Evolutionary conservation across 2,329 filamentous ascomycete species (phyloP), one percentile per base, ranked within the genome.

Genomic region (Tolypocladium amazonense): DNA sequence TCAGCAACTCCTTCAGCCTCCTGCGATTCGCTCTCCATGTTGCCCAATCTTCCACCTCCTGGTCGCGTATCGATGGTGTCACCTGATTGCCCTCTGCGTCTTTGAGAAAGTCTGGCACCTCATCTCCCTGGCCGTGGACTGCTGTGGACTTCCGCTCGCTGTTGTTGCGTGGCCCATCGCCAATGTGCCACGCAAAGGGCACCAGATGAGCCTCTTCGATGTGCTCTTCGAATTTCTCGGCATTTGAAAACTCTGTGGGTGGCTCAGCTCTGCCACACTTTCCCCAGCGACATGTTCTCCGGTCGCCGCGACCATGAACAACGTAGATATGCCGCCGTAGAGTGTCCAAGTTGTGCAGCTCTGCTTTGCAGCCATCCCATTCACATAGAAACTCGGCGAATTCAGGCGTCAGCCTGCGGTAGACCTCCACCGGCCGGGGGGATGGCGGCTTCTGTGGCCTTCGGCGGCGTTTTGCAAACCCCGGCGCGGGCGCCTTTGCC

Each of bases 271-370:
- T 50, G 0, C 58, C 65, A 60, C 74, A 76, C 9, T 67, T 67
- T 9, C 66, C 69, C 74, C 74, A 76, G 0, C 60, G 60, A 52
- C 73, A 76, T 37, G 59, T 43, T 23, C 55, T 38, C 14, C 55
- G n/a, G 2, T 50, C 30, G 18, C 58, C 59, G n/a, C 62, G 52
- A 1, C 64, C 73, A 66, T 88, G 85, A 3, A 85, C 75, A 18
- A 76, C 65, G 23, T 71, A 67, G 18, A 87, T 70, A 63, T 88
- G 85, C 59, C 72, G 74, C 30, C 79, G 75, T 47, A 88, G 69
- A 12, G 83, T 87, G 15, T 81, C 80, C 60, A 86, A 70, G 65
- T 88, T 88, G 57, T 86, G 83, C 54, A 88, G 73, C 70, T 86
- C 81, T 4, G 84, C 84, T 37, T 75, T 77, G 66, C 85, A 88